Conservation (phyloP, 129 eudicot species). For the Solidago caesia region DNA sequence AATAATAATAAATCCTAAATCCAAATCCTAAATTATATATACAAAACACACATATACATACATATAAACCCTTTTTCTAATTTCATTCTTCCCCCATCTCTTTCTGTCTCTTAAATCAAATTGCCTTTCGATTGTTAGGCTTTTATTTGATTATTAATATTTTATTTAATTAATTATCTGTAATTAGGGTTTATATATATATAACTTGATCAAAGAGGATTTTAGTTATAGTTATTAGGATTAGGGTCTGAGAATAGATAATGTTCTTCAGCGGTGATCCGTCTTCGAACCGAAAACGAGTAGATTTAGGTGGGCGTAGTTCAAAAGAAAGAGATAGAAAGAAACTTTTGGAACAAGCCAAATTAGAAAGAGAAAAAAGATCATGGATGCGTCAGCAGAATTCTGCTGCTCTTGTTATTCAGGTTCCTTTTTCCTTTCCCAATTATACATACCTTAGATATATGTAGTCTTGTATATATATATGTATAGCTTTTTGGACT, state of each 20-base stretch:
- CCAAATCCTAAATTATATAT: no score
- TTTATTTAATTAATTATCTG: no score
- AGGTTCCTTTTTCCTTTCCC: slow-evolving; percentile 39
- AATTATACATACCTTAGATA: background rate
- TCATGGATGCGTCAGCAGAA: slow-evolving; percentile 65
- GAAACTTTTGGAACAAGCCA: slow-evolving; percentile 85
- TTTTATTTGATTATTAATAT: no score
- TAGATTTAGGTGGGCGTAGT: slow-evolving; percentile 99
- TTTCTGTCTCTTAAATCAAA: no score
- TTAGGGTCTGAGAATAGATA: background rate
- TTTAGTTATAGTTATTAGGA: no score
- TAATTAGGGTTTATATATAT: no score
- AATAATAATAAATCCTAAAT: no score
- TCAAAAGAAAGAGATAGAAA: slow-evolving; percentile 86
- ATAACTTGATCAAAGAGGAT: no score
- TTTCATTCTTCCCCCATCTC: no score
- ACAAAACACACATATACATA: no score
- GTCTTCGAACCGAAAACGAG: slow-evolving; percentile 65
- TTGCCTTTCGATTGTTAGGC: no score
- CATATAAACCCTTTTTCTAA: no score
- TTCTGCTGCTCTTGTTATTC: slow-evolving; percentile 76
- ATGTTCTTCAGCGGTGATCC: slow-evolving; percentile 97
- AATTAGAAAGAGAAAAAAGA: slow-evolving; percentile 69
- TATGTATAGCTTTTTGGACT: background rate
- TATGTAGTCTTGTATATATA: background rate